These are phyloP conservation scores for Aureobasidium vineae DNA, from an alignment of 2,329 filamentous ascomycete genomes.

Conservation along the genomic window DNA sequence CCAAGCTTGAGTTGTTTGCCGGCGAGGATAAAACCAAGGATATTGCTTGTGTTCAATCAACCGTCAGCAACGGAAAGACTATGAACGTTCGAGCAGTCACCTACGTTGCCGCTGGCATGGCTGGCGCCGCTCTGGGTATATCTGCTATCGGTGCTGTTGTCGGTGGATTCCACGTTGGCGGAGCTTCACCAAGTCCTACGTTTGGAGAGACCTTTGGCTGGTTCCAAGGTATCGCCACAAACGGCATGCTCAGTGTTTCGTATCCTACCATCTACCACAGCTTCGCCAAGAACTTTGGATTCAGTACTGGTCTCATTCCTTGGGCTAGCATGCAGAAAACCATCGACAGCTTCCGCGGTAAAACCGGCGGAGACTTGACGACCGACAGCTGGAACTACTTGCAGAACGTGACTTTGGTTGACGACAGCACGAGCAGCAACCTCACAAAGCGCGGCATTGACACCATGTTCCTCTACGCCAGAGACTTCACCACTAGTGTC, in stretches of 20 bases:
- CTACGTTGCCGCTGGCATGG: conserved; percentile 79
- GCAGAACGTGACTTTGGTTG: conserved; percentile 69
- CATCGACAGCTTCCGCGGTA: conserved; percentile 78
- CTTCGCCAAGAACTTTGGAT: conserved; percentile 91
- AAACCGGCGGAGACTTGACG: conserved; percentile 84
- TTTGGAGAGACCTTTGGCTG: conserved; percentile 83
- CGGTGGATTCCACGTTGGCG: conserved; percentile 52
- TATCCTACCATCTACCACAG: conserved; percentile 85
- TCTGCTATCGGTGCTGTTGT: conserved; percentile 70
- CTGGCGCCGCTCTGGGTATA: conserved; percentile 75
- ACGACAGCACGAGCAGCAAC: conserved; percentile 37
- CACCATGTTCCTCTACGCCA: conserved; percentile 30
- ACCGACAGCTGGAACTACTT: conserved; percentile 73
- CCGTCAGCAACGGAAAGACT: conserved; percentile 84
- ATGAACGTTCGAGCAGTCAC: conserved; percentile 71
- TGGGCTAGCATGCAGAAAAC: conserved; percentile 76
- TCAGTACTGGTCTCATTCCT: conserved; percentile 79
- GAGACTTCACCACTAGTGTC: conserved; percentile 42
- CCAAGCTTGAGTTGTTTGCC: conserved; percentile 70
- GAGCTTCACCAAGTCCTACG: conserved; percentile 70
- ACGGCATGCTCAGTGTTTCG: conserved; percentile 90
- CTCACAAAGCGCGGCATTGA: conserved; percentile 26
- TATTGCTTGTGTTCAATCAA: conserved; percentile 79
- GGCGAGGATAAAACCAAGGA: conserved; percentile 56
- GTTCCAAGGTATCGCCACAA: conserved; percentile 93